Evolutionary conservation across 108 stramenopile genomes (phyloP).

Genomic region (Pseudonitzschia pungens): DNA sequence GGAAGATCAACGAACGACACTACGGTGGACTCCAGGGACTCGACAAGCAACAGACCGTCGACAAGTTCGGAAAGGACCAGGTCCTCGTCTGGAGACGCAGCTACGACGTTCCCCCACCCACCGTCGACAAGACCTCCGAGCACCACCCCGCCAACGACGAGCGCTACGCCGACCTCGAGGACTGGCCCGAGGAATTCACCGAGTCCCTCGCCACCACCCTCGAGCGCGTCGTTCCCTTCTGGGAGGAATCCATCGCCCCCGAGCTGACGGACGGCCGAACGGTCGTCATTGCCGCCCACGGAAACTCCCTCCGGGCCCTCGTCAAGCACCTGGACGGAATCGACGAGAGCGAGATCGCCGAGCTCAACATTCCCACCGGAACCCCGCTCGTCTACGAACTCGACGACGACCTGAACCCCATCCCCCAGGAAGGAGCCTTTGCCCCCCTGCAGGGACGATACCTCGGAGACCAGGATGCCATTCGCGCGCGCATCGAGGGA

Average conservation of each 20-base stretch:
- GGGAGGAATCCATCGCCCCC: slow-evolving; percentile 73
- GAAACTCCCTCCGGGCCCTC: slow-evolving; percentile 89
- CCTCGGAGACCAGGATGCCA: slow-evolving; percentile 93
- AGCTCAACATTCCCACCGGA: slow-evolving; percentile 92
- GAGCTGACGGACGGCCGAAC: slow-evolving; percentile 78
- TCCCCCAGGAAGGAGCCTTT: slow-evolving; percentile 74
- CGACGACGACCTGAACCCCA: slow-evolving; percentile 82
- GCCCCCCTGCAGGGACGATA: slow-evolving; percentile 93
- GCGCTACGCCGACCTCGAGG: slow-evolving; percentile 56
- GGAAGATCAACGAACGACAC: slow-evolving; percentile 93
- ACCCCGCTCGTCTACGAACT: slow-evolving; percentile 88
- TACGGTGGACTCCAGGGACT: slow-evolving; percentile 87
- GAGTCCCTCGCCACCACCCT: slow-evolving; percentile 87
- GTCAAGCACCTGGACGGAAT: slow-evolving; percentile 91
- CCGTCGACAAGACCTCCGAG: slow-evolving; percentile 57
- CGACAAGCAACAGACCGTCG: slow-evolving; percentile 94
- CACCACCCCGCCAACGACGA: slow-evolving; percentile 88
- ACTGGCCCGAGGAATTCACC: slow-evolving; percentile 68
- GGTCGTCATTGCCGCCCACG: slow-evolving; percentile 88
- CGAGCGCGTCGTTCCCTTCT: slow-evolving; percentile 88
- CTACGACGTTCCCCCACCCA: slow-evolving; percentile 91
- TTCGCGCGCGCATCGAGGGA: slow-evolving; percentile 94
- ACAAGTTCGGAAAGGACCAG: slow-evolving; percentile 92
- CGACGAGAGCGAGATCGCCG: slow-evolving; percentile 73
- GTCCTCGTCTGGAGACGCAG: slow-evolving; percentile 85